These are phyloP conservation scores for Coix lacrymajobi DNA, from an alignment of 176 grass and related monocot genomes.

Conservation along the genomic window DNA sequence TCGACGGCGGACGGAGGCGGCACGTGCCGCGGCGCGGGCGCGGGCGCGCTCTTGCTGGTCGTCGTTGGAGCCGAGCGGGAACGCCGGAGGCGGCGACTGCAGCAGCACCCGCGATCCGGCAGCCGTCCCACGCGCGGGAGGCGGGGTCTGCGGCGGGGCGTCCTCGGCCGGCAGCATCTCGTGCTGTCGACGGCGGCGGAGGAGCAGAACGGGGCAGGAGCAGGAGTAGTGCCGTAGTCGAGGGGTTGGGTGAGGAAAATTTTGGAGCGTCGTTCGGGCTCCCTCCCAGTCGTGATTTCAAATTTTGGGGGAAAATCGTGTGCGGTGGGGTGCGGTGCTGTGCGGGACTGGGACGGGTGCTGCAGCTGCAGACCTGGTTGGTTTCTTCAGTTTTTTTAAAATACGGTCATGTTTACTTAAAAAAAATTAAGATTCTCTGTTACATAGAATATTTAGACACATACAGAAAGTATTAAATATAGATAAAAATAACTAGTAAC, in stretches of 20 bases:
- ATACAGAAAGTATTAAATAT: no score
- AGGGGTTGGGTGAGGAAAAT: background rate
- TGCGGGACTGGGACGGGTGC: no score
- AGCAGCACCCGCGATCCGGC: constrained; percentile 34
- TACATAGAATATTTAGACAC: no score
- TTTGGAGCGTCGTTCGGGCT: background rate
- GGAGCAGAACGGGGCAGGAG: background rate
- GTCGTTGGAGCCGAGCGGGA: constrained; percentile 80
- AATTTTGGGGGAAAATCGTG: background rate
- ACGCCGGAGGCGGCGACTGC: constrained; percentile 52
- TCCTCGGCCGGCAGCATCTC: constrained; percentile 16
- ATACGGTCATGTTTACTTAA: no score
- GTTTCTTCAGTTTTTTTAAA: no score
- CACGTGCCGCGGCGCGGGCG: constrained; percentile 58
- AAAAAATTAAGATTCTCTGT: no score
- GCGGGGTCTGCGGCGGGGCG: background rate
- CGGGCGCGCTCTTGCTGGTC: constrained; percentile 79
- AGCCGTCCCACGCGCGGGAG: constrained; percentile 19
- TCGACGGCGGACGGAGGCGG: constrained; percentile 45
- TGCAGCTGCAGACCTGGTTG: no score
- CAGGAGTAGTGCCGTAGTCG: background rate
- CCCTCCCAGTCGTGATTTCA: constrained; percentile 16
- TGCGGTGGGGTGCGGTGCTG: no score
- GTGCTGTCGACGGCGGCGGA: background rate
- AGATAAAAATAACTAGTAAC: no score